Conservation (phyloP, 257 asterid species). For the Voacanga thouarsii region DNA sequence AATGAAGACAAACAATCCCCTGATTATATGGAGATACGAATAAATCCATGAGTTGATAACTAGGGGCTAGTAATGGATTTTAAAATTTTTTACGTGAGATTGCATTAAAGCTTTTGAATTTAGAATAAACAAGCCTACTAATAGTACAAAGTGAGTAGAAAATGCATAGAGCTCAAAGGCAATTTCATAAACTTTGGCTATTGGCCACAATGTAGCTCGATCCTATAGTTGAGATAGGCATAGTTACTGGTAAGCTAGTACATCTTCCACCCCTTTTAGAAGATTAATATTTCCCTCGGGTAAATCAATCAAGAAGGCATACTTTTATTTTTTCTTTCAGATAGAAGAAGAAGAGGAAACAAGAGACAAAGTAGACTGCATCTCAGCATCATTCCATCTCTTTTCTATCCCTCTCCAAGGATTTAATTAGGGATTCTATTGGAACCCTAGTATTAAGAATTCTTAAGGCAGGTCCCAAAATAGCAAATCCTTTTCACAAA, state of each 20-base stretch:
- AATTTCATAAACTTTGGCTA: not conserved
- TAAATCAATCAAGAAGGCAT: too few species aligned
- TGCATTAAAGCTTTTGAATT: not conserved
- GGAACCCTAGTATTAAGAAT: too few species aligned
- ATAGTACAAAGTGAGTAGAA: not conserved
- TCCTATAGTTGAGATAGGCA: not conserved
- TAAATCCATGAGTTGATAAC: not conserved
- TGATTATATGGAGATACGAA: not conserved
- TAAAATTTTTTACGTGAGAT: not conserved
- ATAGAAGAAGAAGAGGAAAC: too few species aligned
- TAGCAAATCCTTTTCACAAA: too few species aligned
- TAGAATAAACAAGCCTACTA: not conserved
- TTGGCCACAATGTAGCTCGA: not conserved
- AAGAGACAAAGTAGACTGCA: too few species aligned
- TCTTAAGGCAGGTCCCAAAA: too few species aligned
- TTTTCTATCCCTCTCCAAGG: too few species aligned
- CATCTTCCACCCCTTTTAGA: not conserved
- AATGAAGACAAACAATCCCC: not conserved
- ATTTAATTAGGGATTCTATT: too few species aligned
- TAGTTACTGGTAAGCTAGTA: not conserved
- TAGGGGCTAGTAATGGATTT: not conserved
- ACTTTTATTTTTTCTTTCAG: too few species aligned
- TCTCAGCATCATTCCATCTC: too few species aligned
- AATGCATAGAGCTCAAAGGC: not conserved
- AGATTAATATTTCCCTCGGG: not conserved